phyloP scores from a whole-genome alignment of 106 monocot genomes.

The Dendrobium nobile region DNA sequence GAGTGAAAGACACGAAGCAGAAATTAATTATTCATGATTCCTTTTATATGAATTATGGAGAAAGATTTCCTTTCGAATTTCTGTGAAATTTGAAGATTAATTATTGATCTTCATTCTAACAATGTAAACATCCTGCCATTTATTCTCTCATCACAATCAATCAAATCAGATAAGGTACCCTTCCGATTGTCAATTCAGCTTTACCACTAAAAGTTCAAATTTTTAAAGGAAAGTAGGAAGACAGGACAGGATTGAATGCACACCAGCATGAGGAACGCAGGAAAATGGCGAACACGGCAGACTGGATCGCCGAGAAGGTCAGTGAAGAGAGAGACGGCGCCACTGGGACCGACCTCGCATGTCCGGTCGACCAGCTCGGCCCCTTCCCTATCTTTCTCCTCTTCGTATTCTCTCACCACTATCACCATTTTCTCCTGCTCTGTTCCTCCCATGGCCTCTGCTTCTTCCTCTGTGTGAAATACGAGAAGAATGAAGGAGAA shows the following conservation, averaged over 20 bases:
- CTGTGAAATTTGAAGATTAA: too few relatives aligned
- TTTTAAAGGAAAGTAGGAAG: background rate
- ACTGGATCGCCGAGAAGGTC: slow-evolving; percentile 42
- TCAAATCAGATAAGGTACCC: too few relatives aligned
- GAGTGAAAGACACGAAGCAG: too few relatives aligned
- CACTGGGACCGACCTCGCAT: slow-evolving; percentile 71
- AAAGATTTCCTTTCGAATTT: too few relatives aligned
- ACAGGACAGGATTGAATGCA: background rate
- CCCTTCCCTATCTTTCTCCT: slow-evolving; percentile 33
- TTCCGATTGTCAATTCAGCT: too few relatives aligned
- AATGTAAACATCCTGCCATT: too few relatives aligned
- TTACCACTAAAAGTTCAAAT: background rate
- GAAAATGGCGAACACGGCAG: slow-evolving; percentile 36
- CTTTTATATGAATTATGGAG: too few relatives aligned
- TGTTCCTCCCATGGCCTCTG: background rate
- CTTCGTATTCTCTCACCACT: slow-evolving; percentile 38
- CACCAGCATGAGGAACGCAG: slow-evolving; percentile 36
- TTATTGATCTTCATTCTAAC: too few relatives aligned
- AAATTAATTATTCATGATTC: too few relatives aligned
- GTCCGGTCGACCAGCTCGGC: slow-evolving; percentile 49
- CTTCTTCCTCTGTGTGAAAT: background rate
- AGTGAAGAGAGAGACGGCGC: slow-evolving; percentile 23
- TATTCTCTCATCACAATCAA: too few relatives aligned
- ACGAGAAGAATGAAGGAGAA: background rate
- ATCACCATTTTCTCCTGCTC: slow-evolving; percentile 12